These are phyloP conservation scores for Sutorius eximius DNA, from an alignment of 1,284 basidiomycete genomes.

Conservation along the genomic window DNA sequence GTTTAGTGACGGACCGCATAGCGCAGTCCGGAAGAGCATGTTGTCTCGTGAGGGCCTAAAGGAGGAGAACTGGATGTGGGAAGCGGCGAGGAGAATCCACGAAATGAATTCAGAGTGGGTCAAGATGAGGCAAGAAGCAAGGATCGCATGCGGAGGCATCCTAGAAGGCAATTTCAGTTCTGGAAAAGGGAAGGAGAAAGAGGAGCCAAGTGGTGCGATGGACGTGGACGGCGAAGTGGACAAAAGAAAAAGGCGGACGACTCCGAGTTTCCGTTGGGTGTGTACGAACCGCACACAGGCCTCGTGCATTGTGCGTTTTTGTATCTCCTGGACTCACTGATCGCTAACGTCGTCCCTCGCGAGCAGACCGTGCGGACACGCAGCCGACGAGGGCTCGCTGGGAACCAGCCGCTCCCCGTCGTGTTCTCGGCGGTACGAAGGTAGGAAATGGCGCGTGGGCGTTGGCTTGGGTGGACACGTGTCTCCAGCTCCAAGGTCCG, in stretches of 20 bases:
- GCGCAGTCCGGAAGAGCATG: constrained; percentile 73
- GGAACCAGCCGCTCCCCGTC: constrained; percentile 50
- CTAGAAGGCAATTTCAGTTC: constrained; percentile 27
- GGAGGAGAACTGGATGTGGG: constrained; percentile 88
- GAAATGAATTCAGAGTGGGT: constrained; percentile 67
- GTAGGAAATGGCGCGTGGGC: constrained; percentile 76
- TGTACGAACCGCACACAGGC: constrained; percentile 74
- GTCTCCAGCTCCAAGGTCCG: constrained; percentile 51
- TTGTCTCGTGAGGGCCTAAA: constrained; percentile 72
- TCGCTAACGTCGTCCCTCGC: background rate
- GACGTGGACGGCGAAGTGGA: constrained; percentile 22
- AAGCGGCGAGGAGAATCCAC: constrained; percentile 64
- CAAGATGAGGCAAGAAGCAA: constrained; percentile 57
- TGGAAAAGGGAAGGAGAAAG: constrained; percentile 30
- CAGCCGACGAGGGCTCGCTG: constrained; percentile 67
- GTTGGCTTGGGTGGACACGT: constrained; percentile 73
- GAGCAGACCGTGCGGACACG: constrained; percentile 65
- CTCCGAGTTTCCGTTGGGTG: constrained; percentile 50
- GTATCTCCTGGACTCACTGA: background rate
- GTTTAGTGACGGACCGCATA: constrained; percentile 79
- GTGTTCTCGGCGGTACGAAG: constrained; percentile 67
- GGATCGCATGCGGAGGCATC: constrained; percentile 48
- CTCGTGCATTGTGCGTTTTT: constrained; percentile 60
- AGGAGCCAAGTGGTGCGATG: constrained; percentile 28
- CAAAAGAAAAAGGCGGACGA: constrained; percentile 38